Evolutionary conservation across 305 asterid genomes (phyloP).

Genomic region (Fraxinus angustifolia): DNA sequence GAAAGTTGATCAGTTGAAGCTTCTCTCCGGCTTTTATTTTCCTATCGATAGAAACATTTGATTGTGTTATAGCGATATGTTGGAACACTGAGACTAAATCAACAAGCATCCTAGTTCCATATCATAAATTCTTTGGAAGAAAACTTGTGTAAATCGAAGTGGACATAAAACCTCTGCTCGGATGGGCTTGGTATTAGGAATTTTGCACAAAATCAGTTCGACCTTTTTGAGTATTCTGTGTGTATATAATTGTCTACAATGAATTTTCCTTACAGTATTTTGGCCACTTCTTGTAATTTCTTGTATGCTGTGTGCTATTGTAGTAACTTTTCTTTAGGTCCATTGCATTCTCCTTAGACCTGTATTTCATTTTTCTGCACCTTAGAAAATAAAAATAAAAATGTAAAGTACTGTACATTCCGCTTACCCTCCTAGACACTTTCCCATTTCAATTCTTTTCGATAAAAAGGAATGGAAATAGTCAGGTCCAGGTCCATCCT

Average conservation of each 20-base stretch:
- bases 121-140: background rate
- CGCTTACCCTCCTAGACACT: no score
- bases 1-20: constrained; percentile 46
- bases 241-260: background rate
- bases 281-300: background rate
- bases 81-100: background rate
- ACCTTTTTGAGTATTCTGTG: background rate
- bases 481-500: no score
- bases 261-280: background rate
- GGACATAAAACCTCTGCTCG: background rate
- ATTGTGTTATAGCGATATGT: background rate
- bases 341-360: background rate
- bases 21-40: background rate
- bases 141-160: background rate
- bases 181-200: background rate
- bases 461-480: no score
- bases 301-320: background rate
- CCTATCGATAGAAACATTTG: background rate
- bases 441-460: no score
- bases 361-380: background rate
- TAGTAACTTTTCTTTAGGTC: background rate
- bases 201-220: background rate
- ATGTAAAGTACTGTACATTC: no score
- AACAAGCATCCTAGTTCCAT: background rate
- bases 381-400: no score